phyloP scores from a whole-genome alignment of 805 yeast genomes.

The Isabelozyma heimii region DNA sequence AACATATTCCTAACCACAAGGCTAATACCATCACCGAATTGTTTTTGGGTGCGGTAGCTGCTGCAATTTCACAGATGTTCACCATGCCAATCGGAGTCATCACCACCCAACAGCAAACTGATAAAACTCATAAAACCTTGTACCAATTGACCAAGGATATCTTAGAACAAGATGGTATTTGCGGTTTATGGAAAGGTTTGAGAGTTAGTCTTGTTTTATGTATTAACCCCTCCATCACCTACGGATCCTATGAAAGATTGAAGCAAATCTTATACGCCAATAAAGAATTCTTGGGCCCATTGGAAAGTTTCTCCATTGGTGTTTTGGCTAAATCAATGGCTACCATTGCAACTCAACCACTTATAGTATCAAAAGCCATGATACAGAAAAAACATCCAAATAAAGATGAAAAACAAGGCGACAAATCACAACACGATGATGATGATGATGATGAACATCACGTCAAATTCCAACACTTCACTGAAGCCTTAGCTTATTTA shows the following conservation, averaged over 20 bases:
- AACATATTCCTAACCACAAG: constrained; percentile 33
- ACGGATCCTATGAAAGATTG: constrained; percentile 74
- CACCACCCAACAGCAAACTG: constrained; percentile 61
- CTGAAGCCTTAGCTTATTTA: constrained; percentile 59
- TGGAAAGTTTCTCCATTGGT: constrained; percentile 68
- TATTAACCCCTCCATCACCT: constrained; percentile 82
- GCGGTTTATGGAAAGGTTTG: constrained; percentile 81
- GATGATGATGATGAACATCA: constrained; percentile 33
- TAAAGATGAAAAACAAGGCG: constrained; percentile 11
- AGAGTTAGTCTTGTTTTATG: constrained; percentile 78
- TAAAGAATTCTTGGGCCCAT: constrained; percentile 49
- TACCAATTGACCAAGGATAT: constrained; percentile 44
- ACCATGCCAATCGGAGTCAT: constrained; percentile 80
- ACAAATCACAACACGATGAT: constrained; percentile 21
- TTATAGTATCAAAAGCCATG: constrained; percentile 81
- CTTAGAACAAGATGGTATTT: constrained; percentile 58
- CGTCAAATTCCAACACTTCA: constrained; percentile 52
- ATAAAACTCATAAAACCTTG: constrained; percentile 33
- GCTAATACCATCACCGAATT: constrained; percentile 66
- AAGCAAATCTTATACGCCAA: constrained; percentile 47
- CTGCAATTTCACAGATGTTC: constrained; percentile 75
- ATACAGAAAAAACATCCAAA: constrained; percentile 50
- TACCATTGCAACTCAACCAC: constrained; percentile 77
- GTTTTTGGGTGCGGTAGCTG: constrained; percentile 74
- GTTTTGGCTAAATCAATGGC: constrained; percentile 81